Evolutionary conservation across 2,329 filamentous ascomycete genomes (phyloP), one percentile per base, ranked within the genome.

Genomic region (Lachnellula willkommii): DNA sequence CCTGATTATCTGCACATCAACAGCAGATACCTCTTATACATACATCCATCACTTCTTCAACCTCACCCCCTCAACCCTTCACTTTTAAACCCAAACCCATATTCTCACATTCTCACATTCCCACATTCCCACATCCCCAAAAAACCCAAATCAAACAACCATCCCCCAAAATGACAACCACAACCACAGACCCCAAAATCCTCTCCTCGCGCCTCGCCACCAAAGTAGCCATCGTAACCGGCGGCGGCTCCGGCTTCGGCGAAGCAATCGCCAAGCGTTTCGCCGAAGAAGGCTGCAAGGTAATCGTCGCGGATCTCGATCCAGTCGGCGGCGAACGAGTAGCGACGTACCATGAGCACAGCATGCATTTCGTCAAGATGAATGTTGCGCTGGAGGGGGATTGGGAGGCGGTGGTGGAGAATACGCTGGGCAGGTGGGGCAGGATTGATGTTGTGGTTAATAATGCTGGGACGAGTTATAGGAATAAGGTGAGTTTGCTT

Each of bases 161-260:
- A 26, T 15, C 26, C 32, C 47, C 1, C 45, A 60, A 47, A 47
- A 64, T 64, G 59, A 35, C 53, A 15, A 50, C 54, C 20, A 5
- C 36, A 49, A 20, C 47, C 7, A 4, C 28, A 2, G 24, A 24
- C 15, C 52, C 50, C 28, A 63, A 61, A 42, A 35, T 62, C 17
- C 56, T 66, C 37, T 61, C 62, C 28, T 60, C 14, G 60, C 72
- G 77, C 60, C 73, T 82, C 43, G 68, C 75, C 52, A 76, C 75
- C 61, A 82, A 81, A 67, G 78, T 82, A 7, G 79, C 79, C 53
- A 77, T 83, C 52, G 76, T 83, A 22, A 83, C 80, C 14, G 81
- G 84, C 48, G 83, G 75, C 7, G 83, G 80, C 2, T 81, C 79
- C 11, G 84, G 84, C 2, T 88, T 88, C 61, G 84, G 84, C 53